phyloP scores from a whole-genome alignment of 139 green algal species.

The Coelastrella sp. region DNA sequence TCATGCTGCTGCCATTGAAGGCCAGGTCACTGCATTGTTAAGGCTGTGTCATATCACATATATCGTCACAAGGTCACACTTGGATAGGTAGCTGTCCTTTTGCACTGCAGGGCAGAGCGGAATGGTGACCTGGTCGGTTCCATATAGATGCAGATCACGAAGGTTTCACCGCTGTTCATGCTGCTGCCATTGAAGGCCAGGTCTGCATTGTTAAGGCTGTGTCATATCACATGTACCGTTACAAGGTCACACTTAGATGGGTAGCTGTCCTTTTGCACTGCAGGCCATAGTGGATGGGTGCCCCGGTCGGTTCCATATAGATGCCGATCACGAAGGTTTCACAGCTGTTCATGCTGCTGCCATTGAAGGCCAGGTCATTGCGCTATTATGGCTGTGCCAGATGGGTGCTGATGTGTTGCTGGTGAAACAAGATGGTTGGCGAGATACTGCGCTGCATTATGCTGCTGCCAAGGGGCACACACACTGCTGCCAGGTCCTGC shows the following conservation, averaged over 20 bases:
- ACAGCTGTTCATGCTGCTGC: slow-evolving; percentile 39
- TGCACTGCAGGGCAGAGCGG: not conserved
- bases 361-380: slow-evolving; percentile 21
- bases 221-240: no score
- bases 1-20: not conserved
- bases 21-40: no score
- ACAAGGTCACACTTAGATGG: no score
- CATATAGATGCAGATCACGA: slow-evolving; percentile 4
- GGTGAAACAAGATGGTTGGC: slow-evolving; percentile 25
- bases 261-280: no score
- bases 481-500: slow-evolving; percentile 31
- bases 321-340: not conserved
- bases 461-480: slow-evolving; percentile 25
- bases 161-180: no score
- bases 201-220: no score
- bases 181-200: no score
- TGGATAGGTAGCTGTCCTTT: no score
- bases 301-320: no score
- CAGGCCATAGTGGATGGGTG: no score
- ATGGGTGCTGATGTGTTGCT: slow-evolving; percentile 19
- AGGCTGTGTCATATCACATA: no score
- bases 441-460: slow-evolving; percentile 40
- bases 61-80: no score
- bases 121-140: not conserved
- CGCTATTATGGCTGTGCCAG: slow-evolving; percentile 42